Evolutionary conservation across 768 basidiomycete genomes (phyloP), one percentile per base, ranked within the genome.

Genomic region (Rhodocollybia butyracea): DNA sequence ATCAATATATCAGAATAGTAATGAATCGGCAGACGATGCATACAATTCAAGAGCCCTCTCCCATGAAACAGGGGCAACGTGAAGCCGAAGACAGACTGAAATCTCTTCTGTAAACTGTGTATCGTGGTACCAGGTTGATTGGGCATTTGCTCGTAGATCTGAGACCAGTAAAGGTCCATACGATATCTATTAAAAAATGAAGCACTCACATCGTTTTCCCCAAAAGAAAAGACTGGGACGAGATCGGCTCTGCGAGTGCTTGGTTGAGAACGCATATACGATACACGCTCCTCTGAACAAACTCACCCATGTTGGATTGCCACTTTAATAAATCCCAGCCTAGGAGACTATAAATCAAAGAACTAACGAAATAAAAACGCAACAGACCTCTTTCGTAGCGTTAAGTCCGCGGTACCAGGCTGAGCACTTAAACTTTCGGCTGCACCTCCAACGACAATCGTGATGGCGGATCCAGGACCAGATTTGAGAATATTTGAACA

Each of bases 51-150:
- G 53, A 99, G 70, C 12, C 96, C 96, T 57, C 97, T 78, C 2
- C 97, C 97, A 66, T 97, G 96, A 72, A 99, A 99, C n/a, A 99
- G 73, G 0, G 97, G 96, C 11, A 99, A 72, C 0, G 96, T 99
- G 68, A 98, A 99, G 5, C 96, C 96, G 62, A 99, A 98, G 40
- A 91, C 70, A 47, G 78, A 83, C 69, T 98, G 94, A 69, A 99
- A 98, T 65, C 84, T 86, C 68, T 91, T 90, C 71, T 99, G 96
- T 5, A 97, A 63, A 11, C 76, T 80, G 70, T 94, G 91, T 24
- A 97, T 70, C 17, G 87, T 86, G 2, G 96, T 97, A 1, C 95
- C 96, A 62, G 86, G 89, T 63, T 94, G 86, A 65, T 98, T 99
- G 2, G 94, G 89, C 86, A 98, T 89, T 74, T 99, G 96, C 59